Base-by-base conservation (phyloP, 331 rosid species). In the Phaseolus coccineus region DNA sequence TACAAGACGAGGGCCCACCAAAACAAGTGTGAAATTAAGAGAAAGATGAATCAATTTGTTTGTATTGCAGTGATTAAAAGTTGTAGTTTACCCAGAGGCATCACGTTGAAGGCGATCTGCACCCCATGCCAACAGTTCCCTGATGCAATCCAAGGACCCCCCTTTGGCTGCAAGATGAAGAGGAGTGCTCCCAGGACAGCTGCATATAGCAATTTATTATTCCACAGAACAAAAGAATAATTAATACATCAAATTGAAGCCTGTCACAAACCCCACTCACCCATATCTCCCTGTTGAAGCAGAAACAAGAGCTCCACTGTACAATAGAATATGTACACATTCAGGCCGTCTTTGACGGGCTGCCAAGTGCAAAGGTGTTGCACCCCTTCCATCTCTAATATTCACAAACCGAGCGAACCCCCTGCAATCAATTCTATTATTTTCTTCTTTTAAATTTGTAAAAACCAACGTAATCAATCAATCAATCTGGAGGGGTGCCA, bases 161-260 rank as follows among this genome's bases (percentile, higher is more conserved):
- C 93, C 97, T 80, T 93, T 89, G 33, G 98, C 98, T 16, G 98
- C 98, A 72, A 91, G 84, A 88, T 94, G 98, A 74, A 94, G 97
- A 24, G 98, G 91, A 72, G 97, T 89, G 75, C 98, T 91, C 50
- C 97, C 97, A 37, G 87, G 96, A 87, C 42, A 91, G 24, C 98
- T 95, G 91, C 78, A 69, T 59, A 78, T 51, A 76, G 63, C 61
- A 80, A 86, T 37, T 74, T 52, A 52, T 80, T 58, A 85, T 71
- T 71, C 69, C 47, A 74, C 62, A 53, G 79, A 69, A 65, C 35
- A 58, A 12, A 47, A 56, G 9, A 16, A 57, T n/a, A 48, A 8
- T 33, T 0, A 37, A 16, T 16, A 59, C 27, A 63, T 19, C 11
- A 16, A 3, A 69, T 64, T 53, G 19, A 79, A 58, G 40, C 4